Evolutionary conservation across 176 grass and related monocot genomes (phyloP), one percentile per base, ranked within the genome.

Genomic region (Triticum timopheevii): DNA sequence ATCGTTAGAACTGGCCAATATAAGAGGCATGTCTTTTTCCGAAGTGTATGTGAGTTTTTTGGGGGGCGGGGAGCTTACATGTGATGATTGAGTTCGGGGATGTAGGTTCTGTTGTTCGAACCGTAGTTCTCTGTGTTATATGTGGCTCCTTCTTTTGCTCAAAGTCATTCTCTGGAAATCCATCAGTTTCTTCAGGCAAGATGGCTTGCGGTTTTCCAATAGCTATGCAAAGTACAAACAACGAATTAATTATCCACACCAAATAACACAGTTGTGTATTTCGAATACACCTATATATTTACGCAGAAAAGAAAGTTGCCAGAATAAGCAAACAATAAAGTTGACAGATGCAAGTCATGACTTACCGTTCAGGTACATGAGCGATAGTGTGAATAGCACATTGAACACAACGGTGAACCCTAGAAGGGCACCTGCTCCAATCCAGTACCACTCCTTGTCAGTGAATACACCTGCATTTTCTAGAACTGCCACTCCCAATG

Each of bases 381-480:
- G 93, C 2, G 92, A 98, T 38, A 96, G 82, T 7, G 93, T 91
- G 84, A 98, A 98, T 61, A 98, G 85, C 73, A 96, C 65, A 87
- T 98, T 96, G 92, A 96, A 96, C 70, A 98, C 74, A 84, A 96
- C 81, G 77, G 86, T 90, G 90, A 98, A 96, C 67, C 96, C 96
- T 59, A 98, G 70, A 88, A 98, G 96, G 56, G 87, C 96, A 42
- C 76, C 84, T 28, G 70, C 81, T 87, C 84, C 92, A 89, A 98
- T 98, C 96, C 96, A 98, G 81, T 91, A 98, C 96, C 96, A 98
- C 19, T 92, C 87, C 35, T 72, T 84, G 36, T 87, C 74, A 20
- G 90, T 83, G 82, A 92, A 86, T 36, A 98, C 40, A 78, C 76
- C 87, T 58, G 90, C 47, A 38, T 98, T 96, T 73, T 95, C 81